Percentiles rank a stretch among this genome's conserved stretches.
These are phyloP conservation scores for Alternaria novae-zelandiae DNA, from an alignment of 2,329 filamentous ascomycete genomes.

Conservation along the genomic window DNA sequence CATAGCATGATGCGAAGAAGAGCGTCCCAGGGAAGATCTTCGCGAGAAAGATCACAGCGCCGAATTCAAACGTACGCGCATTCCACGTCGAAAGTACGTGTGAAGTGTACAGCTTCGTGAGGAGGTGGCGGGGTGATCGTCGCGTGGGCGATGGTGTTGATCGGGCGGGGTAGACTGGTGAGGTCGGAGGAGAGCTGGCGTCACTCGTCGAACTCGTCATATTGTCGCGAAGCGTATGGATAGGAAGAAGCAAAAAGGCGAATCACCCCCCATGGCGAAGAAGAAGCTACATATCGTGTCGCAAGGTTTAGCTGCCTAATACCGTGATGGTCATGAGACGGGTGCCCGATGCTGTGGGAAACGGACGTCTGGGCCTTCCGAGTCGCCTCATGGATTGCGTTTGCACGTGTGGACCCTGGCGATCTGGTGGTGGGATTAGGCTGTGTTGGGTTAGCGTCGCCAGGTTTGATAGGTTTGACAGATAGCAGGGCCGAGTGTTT, in stretches of 20 bases:
- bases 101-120: constrained; percentile 52
- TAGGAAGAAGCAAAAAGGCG: neutral
- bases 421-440: neutral
- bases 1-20: constrained; percentile 72
- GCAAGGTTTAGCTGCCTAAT: neutral
- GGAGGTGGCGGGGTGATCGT: constrained; percentile 20
- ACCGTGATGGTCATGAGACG: constrained; percentile 22
- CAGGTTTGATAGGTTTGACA: neutral
- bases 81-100: constrained; percentile 60
- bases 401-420: neutral
- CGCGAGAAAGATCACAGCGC: constrained; percentile 57
- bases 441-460: neutral
- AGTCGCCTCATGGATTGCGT: neutral
- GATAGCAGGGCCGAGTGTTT: neutral
- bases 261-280: neutral
- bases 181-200: too few species aligned
- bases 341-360: neutral
- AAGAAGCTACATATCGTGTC: constrained; percentile 9
- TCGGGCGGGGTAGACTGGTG: constrained; percentile 10
- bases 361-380: constrained; percentile 11
- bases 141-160: constrained; percentile 3
- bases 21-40: constrained; percentile 61
- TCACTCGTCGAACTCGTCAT: neutral
- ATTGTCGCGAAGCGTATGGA: neutral
- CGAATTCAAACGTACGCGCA: constrained; percentile 57